Evolutionary conservation across 805 yeast species (phyloP).

Genomic region (Myxozyma vanderwaltii): DNA sequence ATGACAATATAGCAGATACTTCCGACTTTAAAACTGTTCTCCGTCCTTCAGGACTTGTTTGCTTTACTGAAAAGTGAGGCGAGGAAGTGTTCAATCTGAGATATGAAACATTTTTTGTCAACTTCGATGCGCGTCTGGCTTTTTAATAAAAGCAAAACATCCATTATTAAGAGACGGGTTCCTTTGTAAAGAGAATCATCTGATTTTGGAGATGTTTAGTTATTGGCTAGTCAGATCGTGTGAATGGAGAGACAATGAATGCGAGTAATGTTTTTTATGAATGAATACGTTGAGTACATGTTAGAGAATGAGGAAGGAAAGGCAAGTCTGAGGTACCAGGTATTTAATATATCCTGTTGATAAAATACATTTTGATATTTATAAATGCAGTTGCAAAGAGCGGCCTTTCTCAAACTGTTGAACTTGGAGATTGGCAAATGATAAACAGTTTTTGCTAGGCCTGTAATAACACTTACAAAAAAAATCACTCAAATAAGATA

Average conservation of each 20-base stretch:
- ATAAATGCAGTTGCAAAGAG: no score
- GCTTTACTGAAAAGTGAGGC: not conserved
- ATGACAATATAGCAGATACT: slow-evolving; percentile 24
- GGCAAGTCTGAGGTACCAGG: slow-evolving; percentile 33
- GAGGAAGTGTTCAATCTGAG: not conserved
- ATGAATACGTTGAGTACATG: not conserved
- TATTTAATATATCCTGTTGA: not conserved
- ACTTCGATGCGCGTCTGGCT: no score
- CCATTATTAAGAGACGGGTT: not conserved
- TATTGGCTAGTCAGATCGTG: no score
- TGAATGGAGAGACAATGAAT: no score
- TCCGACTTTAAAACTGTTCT: slow-evolving; percentile 10
- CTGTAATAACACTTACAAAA: no score
- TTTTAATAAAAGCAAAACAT: not conserved
- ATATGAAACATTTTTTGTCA: not conserved
- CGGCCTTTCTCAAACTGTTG: no score
- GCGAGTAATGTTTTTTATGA: not conserved
- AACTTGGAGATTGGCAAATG: no score
- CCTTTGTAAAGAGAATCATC: not conserved
- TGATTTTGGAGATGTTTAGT: not conserved
- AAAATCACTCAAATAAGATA: no score
- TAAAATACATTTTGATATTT: no score
- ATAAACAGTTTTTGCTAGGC: no score
- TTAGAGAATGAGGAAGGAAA: slow-evolving; percentile 26
- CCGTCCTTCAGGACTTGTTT: not conserved